These are phyloP conservation scores for Mycena vulgaris DNA, from an alignment of 768 basidiomycete species.

Conservation along the genomic window DNA sequence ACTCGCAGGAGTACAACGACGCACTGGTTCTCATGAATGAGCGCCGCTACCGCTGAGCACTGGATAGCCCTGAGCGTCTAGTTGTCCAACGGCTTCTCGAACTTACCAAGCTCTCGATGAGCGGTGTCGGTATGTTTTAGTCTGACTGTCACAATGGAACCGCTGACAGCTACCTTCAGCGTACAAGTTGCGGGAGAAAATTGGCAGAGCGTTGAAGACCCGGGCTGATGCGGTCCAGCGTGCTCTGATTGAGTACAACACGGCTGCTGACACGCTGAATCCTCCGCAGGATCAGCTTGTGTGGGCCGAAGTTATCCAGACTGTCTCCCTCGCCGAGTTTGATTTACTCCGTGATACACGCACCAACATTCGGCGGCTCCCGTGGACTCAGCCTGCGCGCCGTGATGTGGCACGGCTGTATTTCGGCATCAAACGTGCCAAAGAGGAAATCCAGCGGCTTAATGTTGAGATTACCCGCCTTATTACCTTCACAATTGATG, in stretches of 20 bases:
- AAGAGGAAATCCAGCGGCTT: slow-evolving; percentile 19
- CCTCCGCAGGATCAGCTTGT: background rate
- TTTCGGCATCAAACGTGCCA: slow-evolving; percentile 39
- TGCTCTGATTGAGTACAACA: background rate
- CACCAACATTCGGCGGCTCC: slow-evolving; percentile 43
- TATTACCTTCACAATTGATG: slow-evolving; percentile 45
- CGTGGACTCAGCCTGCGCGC: slow-evolving; percentile 46
- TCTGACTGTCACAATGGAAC: no score
- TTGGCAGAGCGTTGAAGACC: background rate
- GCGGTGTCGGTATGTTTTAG: background rate
- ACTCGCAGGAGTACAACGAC: background rate
- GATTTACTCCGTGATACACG: slow-evolving; percentile 48
- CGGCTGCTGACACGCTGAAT: background rate
- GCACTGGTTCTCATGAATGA: background rate
- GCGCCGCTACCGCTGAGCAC: background rate
- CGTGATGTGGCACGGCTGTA: slow-evolving; percentile 44
- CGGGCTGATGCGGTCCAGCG: background rate
- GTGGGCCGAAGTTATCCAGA: slow-evolving; percentile 15
- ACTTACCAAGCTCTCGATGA: background rate
- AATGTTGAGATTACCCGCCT: slow-evolving; percentile 52
- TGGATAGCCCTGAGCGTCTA: background rate
- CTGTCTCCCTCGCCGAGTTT: slow-evolving; percentile 48
- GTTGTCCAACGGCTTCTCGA: background rate
- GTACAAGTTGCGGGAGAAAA: background rate
- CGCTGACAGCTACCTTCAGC: background rate